These are phyloP conservation scores for Melampsora abietis-canadensis DNA, from an alignment of 1,284 basidiomycete species.

Conservation along the genomic window DNA sequence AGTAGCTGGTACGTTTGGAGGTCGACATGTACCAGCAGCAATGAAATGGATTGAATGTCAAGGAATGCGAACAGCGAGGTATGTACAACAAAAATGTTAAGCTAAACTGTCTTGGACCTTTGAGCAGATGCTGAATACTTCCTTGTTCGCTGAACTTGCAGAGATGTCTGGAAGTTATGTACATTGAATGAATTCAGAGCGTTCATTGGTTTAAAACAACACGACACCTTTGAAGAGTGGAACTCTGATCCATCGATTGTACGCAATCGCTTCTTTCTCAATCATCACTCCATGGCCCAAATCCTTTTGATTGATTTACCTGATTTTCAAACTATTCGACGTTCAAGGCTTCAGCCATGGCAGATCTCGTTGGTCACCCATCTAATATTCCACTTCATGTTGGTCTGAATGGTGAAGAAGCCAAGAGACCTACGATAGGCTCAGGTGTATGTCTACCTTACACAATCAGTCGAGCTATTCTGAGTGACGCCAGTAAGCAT, in stretches of 20 bases:
- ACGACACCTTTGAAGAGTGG: constrained; percentile 35
- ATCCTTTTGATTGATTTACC: no score
- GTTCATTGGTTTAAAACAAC: constrained; percentile 31
- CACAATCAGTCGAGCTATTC: constrained; percentile 34
- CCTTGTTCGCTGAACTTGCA: background rate
- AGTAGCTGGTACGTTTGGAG: constrained; percentile 34
- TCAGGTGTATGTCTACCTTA: constrained; percentile 37
- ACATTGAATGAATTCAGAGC: constrained; percentile 39
- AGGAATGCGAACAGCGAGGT: constrained; percentile 41
- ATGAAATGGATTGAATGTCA: constrained; percentile 41
- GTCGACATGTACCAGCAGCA: constrained; percentile 17
- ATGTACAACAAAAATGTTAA: background rate
- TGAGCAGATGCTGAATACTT: background rate
- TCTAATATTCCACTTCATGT: constrained; percentile 35
- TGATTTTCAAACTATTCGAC: background rate
- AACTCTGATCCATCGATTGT: constrained; percentile 32
- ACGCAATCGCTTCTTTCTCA: background rate
- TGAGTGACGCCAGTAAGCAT: constrained; percentile 37
- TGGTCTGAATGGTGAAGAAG: constrained; percentile 31
- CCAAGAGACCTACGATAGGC: constrained; percentile 20
- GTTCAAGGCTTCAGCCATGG: constrained; percentile 30
- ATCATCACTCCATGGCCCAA: background rate
- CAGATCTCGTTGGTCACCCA: constrained; percentile 37
- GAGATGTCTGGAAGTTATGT: constrained; percentile 38
- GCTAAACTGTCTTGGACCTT: no score